These are phyloP conservation scores for Candida stauntonica DNA, from an alignment of 805 yeast genomes.

Conservation along the genomic window DNA sequence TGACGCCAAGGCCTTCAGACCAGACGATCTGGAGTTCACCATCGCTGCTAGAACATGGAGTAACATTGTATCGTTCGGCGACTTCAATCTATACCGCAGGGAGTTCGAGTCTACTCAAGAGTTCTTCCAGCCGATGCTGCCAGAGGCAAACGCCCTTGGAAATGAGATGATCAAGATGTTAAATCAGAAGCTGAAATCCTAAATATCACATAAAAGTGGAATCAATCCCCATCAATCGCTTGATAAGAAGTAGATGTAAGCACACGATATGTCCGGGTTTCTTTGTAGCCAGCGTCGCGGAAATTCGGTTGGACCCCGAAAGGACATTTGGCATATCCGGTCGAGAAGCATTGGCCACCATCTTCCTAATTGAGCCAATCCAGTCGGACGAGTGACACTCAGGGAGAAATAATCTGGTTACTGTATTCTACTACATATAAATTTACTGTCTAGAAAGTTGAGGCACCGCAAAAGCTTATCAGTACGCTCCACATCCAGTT, in stretches of 20 bases:
- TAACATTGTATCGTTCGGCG: conserved; percentile 68
- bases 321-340: conserved; percentile 8
- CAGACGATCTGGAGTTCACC: conserved; percentile 89
- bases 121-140: conserved; percentile 83
- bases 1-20: conserved; percentile 62
- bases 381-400: too few species aligned
- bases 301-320: too few species aligned
- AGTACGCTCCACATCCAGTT: too few species aligned
- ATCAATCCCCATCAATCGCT: too few species aligned
- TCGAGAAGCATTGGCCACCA: neutral
- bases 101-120: conserved; percentile 76
- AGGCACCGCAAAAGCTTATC: too few species aligned
- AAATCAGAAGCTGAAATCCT: conserved; percentile 11
- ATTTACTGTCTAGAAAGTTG: too few species aligned
- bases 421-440: too few species aligned
- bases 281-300: too few species aligned
- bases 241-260: too few species aligned
- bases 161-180: conserved; percentile 85
- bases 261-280: conserved; percentile 4
- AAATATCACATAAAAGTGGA: neutral
- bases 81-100: conserved; percentile 62
- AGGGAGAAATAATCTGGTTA: too few species aligned
- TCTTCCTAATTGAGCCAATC: too few species aligned
- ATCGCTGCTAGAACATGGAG: conserved; percentile 89
- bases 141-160: conserved; percentile 84